Evolutionary conservation across 2,329 filamentous ascomycete genomes (phyloP).

Genomic region (Botrytis fragariae): DNA sequence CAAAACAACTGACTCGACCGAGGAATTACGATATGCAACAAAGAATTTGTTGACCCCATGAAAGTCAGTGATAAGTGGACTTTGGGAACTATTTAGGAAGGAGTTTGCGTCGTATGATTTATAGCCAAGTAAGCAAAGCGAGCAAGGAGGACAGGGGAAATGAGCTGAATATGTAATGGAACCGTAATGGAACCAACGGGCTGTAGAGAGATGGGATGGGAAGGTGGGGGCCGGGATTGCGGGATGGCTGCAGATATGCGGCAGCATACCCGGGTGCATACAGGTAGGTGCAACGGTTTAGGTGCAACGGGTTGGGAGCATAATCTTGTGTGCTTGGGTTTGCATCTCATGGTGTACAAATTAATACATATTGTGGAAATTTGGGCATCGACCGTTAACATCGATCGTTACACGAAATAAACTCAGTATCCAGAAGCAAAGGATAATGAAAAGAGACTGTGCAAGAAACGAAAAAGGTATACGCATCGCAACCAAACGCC

Average conservation of each 20-base stretch:
- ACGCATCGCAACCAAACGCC: background rate
- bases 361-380: background rate
- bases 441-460: background rate
- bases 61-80: slow-evolving; percentile 13
- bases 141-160: background rate
- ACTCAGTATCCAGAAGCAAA: background rate
- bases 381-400: background rate
- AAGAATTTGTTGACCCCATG: background rate
- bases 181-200: background rate
- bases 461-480: background rate
- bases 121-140: too few relatives aligned
- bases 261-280: background rate
- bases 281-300: slow-evolving; percentile 1
- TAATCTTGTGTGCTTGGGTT: background rate
- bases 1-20: slow-evolving; percentile 20
- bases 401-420: background rate
- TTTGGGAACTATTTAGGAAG: background rate
- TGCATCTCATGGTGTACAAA: slow-evolving; percentile 1
- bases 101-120: background rate
- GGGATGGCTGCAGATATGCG: background rate
- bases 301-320: slow-evolving; percentile 3
- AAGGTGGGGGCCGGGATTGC: background rate
- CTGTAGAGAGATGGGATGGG: background rate
- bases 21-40: slow-evolving; percentile 18
- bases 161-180: slow-evolving; percentile 5